phyloP scores from a whole-genome alignment of 1,139 yeast species.

The Geotrichum histeridarum region DNA sequence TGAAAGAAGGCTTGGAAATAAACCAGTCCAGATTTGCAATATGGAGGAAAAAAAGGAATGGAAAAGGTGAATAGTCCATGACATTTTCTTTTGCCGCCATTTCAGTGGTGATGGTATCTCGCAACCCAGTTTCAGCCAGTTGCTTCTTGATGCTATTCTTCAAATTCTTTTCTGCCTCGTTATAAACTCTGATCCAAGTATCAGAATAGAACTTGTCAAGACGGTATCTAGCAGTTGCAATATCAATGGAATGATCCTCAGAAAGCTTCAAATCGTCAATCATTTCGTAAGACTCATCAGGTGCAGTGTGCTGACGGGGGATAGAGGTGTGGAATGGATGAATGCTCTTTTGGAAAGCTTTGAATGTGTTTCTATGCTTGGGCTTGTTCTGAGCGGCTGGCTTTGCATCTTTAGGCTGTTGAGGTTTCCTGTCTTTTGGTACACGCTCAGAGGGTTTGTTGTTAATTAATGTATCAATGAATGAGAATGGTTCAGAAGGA shows the following conservation, averaged over 20 bases:
- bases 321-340: background rate
- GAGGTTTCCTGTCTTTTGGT: background rate
- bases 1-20: constrained; percentile 53
- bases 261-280: constrained; percentile 25
- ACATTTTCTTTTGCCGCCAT: constrained; percentile 50
- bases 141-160: constrained; percentile 49
- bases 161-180: constrained; percentile 27
- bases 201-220: constrained; percentile 48
- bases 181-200: constrained; percentile 59
- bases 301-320: background rate
- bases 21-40: constrained; percentile 55
- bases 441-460: background rate
- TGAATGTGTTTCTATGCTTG: background rate
- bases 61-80: constrained; percentile 53
- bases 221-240: constrained; percentile 36
- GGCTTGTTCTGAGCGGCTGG: background rate
- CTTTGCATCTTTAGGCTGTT: background rate
- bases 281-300: constrained; percentile 21
- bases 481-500: background rate
- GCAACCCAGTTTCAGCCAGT: constrained; percentile 50
- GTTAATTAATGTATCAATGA: background rate
- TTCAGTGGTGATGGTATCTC: constrained; percentile 41
- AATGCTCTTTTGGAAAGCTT: background rate
- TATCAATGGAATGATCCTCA: constrained; percentile 27
- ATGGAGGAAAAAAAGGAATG: constrained; percentile 59